Evolutionary conservation across 2,329 filamentous ascomycete species (phyloP), one percentile per base, ranked within the genome.

Genomic region (Alternaria atra): DNA sequence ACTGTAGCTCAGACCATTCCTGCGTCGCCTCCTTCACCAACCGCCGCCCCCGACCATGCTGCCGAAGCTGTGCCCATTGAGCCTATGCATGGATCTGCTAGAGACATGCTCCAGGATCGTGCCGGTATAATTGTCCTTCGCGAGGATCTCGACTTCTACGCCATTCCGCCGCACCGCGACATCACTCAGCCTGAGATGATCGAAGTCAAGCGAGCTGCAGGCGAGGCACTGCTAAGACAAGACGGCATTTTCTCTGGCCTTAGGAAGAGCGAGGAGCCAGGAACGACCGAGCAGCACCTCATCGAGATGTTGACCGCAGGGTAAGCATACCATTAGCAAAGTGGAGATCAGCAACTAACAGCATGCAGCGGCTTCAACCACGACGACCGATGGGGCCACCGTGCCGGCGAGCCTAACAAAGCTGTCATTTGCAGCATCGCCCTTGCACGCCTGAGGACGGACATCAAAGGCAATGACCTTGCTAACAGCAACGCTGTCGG

Each of bases 271-370:
- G 94, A 99, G 70, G 95, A 99, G 80, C 90, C 92, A 17, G 95
- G 95, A 20, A 97, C 94, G 17, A 99, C 95, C 0, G 95, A 99
- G 80, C 95, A 97, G 70, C 95, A 99, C 83, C 85, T 99, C 39
- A 99, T 99, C 73, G 95, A 99, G 83, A 99, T 99, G 95, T 82
- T 99, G 80, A 99, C 95, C 55, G 95, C 95, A 76, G 95, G 94
- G 94, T 98, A 85, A 81, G 90, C 25, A 29, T 6, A 3, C 13
- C 37, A 29, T 39, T 15, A 12, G 25, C 17, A 8, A 39, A 12
- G 17, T 8, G 7, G 10, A 17, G 13, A 10, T 17, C 17, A 29
- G 10, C 15, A 52, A 27, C 56, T 58, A 61, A 69, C 63, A 67
- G 23, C 58, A 40, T 8, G 29, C 69, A 98, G 95, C 70, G 95